phyloP scores from a whole-genome alignment of 176 grass and related monocot species.

The Triticum timopheevii region DNA sequence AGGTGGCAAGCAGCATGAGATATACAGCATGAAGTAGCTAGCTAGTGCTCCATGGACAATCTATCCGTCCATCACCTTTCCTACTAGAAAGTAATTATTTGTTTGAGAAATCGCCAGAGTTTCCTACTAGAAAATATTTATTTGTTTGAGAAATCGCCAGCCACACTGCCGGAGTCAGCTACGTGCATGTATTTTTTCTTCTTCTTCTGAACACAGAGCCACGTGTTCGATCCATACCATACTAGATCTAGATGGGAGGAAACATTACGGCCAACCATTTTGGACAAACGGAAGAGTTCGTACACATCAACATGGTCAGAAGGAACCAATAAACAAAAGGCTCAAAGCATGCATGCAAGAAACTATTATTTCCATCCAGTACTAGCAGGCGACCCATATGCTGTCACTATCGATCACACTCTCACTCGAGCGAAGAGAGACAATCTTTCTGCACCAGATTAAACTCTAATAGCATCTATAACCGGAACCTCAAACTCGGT shows the following conservation, averaged over 20 bases:
- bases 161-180: not conserved
- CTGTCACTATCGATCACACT: not conserved
- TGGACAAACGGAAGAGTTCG: conserved; percentile 11
- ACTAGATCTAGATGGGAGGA: conserved; percentile 5
- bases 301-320: conserved; percentile 9
- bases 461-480: too few species aligned
- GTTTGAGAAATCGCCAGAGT: too few species aligned
- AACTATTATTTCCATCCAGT: not conserved
- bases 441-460: not conserved
- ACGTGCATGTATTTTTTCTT: not conserved
- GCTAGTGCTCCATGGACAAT: too few species aligned
- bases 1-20: conserved; percentile 3
- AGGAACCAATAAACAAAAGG: not conserved
- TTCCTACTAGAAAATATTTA: too few species aligned
- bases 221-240: not conserved
- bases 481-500: too few species aligned
- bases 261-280: not conserved
- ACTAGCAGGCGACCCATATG: not conserved
- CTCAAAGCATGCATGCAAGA: not conserved
- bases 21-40: too few species aligned
- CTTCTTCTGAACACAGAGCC: not conserved
- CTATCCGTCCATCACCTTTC: too few species aligned
- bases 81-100: too few species aligned
- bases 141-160: not conserved
- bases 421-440: not conserved